Evolutionary conservation across 306 rosid species (phyloP), one percentile per base, ranked within the genome.

Genomic region (Prunus padus): DNA sequence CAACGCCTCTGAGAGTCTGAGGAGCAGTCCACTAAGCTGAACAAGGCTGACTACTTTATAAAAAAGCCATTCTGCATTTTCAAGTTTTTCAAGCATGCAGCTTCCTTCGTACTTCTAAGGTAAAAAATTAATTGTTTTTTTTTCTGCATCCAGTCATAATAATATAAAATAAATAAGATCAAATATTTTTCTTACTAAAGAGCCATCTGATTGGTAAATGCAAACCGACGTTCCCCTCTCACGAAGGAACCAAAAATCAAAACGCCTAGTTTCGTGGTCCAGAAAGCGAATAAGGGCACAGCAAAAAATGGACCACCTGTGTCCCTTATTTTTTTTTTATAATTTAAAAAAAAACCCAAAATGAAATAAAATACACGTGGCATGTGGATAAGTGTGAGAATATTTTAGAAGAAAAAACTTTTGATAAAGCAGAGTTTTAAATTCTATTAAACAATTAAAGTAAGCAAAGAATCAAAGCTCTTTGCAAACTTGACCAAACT

Each of bases 41-140:
- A 47, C 33, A 67, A 74, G 76, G 74, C 84, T 74, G 82, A 72
- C 79, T 67, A 51, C 86, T 79, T 83, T 83, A 4, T 45, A 65
- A 3, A 56, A 76, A 72, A 69, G 67, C 56, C 63, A 76, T 8
- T 12, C 22, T 26, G 31, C 28, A 19, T 62, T 79, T 79, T 59
- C 59, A 52, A 54, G 13, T 45, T 59, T 51, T 12, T 30, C 42
- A 16, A 20, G 54, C 54, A 14, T 47, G 5, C 52, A 47, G 12
- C 8, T 42, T 3, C 10, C 10, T 13, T 47, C 16, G 11, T 18
- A 4, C 8, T 51, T 16, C 3, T 3, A 14, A 47, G 4, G 16
- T 11, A 2, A 9, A 47, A 47, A 47, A 47, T 37, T 37, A 37
- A 7, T 37, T 37, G 0, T 37, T 37, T 7, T 37, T 33, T 37